Evolutionary conservation across 306 rosid genomes (phyloP), one percentile per base, ranked within the genome.

Genomic region (Vachellia collinsii): DNA sequence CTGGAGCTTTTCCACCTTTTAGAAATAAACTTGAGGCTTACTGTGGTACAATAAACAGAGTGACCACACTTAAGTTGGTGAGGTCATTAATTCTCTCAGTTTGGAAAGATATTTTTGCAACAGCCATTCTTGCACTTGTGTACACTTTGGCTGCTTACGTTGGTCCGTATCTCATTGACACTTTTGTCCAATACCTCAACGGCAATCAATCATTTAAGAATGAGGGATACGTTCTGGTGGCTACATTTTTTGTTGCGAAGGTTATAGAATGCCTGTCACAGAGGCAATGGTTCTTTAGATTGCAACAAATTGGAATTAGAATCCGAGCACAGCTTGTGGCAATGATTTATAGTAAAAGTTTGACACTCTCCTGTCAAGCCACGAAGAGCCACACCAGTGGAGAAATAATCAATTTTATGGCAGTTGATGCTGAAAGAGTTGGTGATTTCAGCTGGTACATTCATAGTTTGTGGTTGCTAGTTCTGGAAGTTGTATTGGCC

Each of bases 401-500:
- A 3, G 91, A 90, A 75, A 87, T 87, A 76, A 75, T 87, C 78
- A 87, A 88, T 78, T 76, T 88, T 68, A 80, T 90, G 83, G 69
- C 86, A 2, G 84, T 90, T 70, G 93, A 88, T 58, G 93, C 91
- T 5, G 90, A 86, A 75, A 82, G 90, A 76, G n/a, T 90, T 16
- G 91, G 79, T 1, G 19, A 20, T 14, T 90, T 84, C 79, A 43
- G 73, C 58, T 72, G 85, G 85, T 78, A 72, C 25, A 23, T 86
- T 66, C 90, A 86, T 19, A 88, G 85, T 58, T 20, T 76, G 8
- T 90, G 89, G 93, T 19, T 76, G 56, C 77, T 83, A n/a, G 73
- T 42, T 48, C 16, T 90, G 67, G 83, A 88, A 74, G 88, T 88
- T 77, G 19, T 39, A 1, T 63, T 86, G 65, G 88, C 91, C 25